Evolutionary conservation across 768 basidiomycete genomes (phyloP).

Genomic region (Tylopilus sp.): DNA sequence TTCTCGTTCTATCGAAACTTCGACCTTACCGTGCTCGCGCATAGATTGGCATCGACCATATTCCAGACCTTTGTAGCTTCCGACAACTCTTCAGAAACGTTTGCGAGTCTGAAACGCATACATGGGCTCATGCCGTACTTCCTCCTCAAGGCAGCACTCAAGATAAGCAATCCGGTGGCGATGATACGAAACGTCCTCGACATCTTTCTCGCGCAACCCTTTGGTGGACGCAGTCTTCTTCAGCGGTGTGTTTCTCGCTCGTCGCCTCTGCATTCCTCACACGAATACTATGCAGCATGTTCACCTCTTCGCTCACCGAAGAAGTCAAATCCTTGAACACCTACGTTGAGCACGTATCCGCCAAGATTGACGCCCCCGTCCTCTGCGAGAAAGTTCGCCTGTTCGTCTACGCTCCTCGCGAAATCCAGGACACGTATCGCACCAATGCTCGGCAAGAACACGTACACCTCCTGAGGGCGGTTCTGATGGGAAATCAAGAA

Average conservation of each 20-base stretch:
- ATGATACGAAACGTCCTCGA: conserved; percentile 95
- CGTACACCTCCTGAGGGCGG: conserved; percentile 71
- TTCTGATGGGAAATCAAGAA: conserved; percentile 75
- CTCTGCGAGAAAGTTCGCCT: conserved; percentile 85
- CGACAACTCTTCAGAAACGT: conserved; percentile 87
- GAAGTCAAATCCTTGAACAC: conserved; percentile 83
- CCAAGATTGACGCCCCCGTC: conserved; percentile 84
- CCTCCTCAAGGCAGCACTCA: conserved; percentile 86
- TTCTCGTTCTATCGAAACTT: neutral
- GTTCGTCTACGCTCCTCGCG: conserved; percentile 83
- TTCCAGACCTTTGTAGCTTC: conserved; percentile 94
- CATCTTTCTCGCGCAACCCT: conserved; percentile 94
- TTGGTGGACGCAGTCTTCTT: conserved; percentile 87
- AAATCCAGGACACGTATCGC: conserved; percentile 82
- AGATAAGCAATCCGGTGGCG: conserved; percentile 90
- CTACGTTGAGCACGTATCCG: conserved; percentile 83
- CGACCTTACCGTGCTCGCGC: conserved; percentile 9
- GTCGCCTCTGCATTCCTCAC: conserved; percentile 1
- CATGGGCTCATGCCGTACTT: conserved; percentile 99
- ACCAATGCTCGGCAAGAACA: conserved; percentile 72
- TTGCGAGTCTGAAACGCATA: conserved; percentile 83
- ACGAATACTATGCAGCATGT: conserved; percentile 62
- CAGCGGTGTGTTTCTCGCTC: conserved; percentile 57
- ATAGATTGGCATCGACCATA: conserved; percentile 89
- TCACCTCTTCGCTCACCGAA: conserved; percentile 86